These are phyloP conservation scores for Boechera retrofracta DNA, from an alignment of 345 rosid genomes.

Conservation along the genomic window DNA sequence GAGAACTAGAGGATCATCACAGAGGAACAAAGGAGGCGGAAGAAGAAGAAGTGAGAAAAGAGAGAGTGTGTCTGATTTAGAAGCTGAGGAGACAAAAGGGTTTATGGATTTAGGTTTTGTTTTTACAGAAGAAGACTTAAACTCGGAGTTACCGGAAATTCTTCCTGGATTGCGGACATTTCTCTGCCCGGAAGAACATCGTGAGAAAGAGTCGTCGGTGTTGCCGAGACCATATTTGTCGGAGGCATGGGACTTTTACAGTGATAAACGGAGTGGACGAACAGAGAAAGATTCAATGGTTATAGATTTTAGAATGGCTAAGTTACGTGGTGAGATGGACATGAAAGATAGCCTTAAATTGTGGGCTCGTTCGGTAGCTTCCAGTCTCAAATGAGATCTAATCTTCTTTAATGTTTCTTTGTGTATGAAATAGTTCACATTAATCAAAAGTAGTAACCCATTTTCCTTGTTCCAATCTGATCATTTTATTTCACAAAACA, in stretches of 20 bases:
- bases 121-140: conserved; percentile 74
- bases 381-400: conserved; percentile 55
- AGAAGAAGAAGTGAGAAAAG: conserved; percentile 46
- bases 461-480: neutral
- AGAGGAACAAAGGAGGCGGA: conserved; percentile 26
- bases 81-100: conserved; percentile 83
- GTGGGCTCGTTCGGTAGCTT: conserved; percentile 93
- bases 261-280: conserved; percentile 39
- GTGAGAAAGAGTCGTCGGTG: conserved; percentile 10
- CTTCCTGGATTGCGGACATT: conserved; percentile 71
- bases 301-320: conserved; percentile 69
- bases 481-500: neutral
- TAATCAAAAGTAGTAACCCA: neutral
- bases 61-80: conserved; percentile 72
- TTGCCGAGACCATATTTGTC: conserved; percentile 78
- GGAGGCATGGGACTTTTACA: conserved; percentile 73
- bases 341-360: conserved; percentile 66
- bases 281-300: conserved; percentile 50
- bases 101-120: conserved; percentile 92
- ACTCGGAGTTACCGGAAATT: conserved; percentile 70
- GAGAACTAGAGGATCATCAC: conserved; percentile 15
- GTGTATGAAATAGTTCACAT: neutral
- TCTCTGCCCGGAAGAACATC: conserved; percentile 48
- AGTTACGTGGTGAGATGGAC: conserved; percentile 51
- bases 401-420: neutral